phyloP scores from a whole-genome alignment of 2,329 filamentous ascomycete species.

The Colletotrichum sp. region DNA sequence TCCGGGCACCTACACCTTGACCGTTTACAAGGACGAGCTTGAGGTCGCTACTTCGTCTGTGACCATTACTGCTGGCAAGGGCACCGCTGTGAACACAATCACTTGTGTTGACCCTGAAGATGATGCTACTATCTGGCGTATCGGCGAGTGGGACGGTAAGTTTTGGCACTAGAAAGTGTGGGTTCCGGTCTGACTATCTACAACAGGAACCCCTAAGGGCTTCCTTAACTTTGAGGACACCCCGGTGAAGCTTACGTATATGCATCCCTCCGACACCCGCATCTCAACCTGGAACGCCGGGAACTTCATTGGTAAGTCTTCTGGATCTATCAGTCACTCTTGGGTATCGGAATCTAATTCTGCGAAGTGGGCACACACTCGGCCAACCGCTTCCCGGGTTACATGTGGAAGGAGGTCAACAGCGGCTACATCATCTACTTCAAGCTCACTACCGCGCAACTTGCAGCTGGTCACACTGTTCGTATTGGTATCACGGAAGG shows the following conservation, averaged over 20 bases:
- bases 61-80: conserved; percentile 31
- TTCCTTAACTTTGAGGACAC: conserved; percentile 40
- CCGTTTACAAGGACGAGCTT: conserved; percentile 38
- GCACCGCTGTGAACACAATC: conserved; percentile 33
- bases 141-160: conserved; percentile 34
- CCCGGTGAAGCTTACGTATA: conserved; percentile 45
- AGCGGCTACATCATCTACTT: conserved; percentile 47
- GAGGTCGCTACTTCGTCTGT: conserved; percentile 31
- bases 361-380: conserved; percentile 33
- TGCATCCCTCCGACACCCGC: conserved; percentile 41
- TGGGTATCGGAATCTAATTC: background rate
- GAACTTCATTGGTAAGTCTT: conserved; percentile 31
- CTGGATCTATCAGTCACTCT: background rate
- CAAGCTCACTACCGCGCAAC: conserved; percentile 32
- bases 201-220: conserved; percentile 32
- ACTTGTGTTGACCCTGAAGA: conserved; percentile 35
- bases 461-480: conserved; percentile 28
- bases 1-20: conserved; percentile 35
- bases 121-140: conserved; percentile 36
- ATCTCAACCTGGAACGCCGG: conserved; percentile 33
- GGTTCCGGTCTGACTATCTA: background rate
- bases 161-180: background rate
- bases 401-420: conserved; percentile 47
- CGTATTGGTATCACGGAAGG: conserved; percentile 36
- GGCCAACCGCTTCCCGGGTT: conserved; percentile 40